phyloP scores from a whole-genome alignment of 139 green algal species.

The Desmodesmus armatus region DNA sequence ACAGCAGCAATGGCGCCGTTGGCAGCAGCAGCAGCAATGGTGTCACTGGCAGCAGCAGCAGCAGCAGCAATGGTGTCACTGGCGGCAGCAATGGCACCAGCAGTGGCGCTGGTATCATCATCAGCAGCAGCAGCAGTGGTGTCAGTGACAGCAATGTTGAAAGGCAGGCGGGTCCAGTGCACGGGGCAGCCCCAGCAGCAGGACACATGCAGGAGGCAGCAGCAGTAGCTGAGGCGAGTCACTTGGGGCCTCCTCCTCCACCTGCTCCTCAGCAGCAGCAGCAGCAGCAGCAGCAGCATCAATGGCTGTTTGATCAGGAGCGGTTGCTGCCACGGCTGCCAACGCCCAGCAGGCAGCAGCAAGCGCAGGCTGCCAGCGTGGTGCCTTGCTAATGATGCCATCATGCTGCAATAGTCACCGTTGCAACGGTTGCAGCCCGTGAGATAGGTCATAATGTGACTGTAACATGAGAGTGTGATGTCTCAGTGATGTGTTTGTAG shows the following conservation, averaged over 20 bases:
- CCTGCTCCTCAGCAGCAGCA: no score
- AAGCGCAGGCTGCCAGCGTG: neutral
- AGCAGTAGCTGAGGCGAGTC: no score
- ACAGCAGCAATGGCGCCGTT: neutral
- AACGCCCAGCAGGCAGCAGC: neutral
- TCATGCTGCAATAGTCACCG: no score
- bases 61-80: neutral
- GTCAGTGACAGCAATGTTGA: no score
- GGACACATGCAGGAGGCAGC: no score
- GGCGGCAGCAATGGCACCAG: neutral
- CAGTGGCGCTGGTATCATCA: neutral
- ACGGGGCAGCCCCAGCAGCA: no score
- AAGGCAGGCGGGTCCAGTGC: no score
- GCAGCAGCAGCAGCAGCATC: neutral
- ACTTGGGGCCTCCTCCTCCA: no score
- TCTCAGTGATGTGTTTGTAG: no score
- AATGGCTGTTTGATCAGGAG: neutral
- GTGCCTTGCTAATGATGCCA: no score
- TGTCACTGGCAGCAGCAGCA: no score
- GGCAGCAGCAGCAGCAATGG: neutral
- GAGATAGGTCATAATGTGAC: neutral
- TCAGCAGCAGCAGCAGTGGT: neutral
- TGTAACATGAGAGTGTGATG: neutral
- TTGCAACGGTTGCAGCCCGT: neutral
- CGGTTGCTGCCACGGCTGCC: neutral